Evolutionary conservation across 2,329 filamentous ascomycete species (phyloP).

Genomic region (Venturia nashicola): DNA sequence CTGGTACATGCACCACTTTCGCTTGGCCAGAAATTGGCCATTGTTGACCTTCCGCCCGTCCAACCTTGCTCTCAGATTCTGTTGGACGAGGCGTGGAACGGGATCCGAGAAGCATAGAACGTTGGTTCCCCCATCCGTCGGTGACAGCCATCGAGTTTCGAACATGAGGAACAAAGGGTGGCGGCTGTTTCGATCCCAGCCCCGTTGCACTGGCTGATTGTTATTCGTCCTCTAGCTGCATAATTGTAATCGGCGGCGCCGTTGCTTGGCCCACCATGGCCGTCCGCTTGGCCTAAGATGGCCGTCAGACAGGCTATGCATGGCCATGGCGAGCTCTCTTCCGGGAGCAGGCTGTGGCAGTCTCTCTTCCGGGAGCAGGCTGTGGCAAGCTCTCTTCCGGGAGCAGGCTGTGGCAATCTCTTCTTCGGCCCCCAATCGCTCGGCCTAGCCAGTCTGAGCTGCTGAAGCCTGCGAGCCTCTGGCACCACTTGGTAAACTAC

Average conservation of each 20-base stretch:
- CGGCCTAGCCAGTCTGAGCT: not conserved
- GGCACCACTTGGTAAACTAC: not conserved
- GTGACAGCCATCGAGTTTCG: conserved; percentile 1
- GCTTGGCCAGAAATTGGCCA: not conserved
- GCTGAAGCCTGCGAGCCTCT: not conserved
- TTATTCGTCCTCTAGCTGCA: not conserved
- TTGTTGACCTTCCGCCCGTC: not conserved
- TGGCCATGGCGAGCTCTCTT: no score
- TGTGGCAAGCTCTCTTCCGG: not conserved
- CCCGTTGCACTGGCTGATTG: not conserved
- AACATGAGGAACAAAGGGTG: not conserved
- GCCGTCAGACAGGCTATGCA: not conserved
- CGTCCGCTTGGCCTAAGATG: not conserved
- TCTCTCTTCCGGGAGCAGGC: no score
- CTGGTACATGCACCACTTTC: not conserved
- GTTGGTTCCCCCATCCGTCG: no score
- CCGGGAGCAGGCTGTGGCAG: no score
- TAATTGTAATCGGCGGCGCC: not conserved
- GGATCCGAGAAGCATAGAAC: not conserved
- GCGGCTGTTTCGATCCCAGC: conserved; percentile 2
- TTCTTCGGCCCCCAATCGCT: conserved; percentile 1
- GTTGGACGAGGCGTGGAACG: not conserved
- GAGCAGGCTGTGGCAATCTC: not conserved
- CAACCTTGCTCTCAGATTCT: not conserved
- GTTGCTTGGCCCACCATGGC: not conserved